phyloP scores from a whole-genome alignment of 176 grass and related monocot genomes.

The Aegilops speltoides region DNA sequence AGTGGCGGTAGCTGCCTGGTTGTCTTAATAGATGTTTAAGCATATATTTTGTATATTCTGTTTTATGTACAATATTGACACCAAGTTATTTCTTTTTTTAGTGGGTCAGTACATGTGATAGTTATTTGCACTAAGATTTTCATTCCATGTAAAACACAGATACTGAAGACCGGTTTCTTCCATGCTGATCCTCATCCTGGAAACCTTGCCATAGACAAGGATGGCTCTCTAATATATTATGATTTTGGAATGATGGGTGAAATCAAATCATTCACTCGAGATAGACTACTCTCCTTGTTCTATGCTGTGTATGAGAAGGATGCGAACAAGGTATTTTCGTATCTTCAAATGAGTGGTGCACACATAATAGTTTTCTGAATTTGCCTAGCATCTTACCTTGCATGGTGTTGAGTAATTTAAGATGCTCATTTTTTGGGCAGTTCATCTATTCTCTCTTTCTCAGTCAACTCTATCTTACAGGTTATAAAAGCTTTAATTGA shows the following conservation, averaged over 20 bases:
- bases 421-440: neutral
- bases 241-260: constrained; percentile 99
- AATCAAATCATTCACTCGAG: constrained; percentile 94
- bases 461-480: constrained; percentile 42
- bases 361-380: neutral
- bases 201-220: constrained; percentile 90
- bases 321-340: constrained; percentile 80
- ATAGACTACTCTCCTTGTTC: constrained; percentile 88
- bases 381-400: neutral
- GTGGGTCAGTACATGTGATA: neutral
- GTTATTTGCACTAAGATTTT: constrained; percentile 29
- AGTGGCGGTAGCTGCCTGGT: neutral
- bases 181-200: constrained; percentile 98
- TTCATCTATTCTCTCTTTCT: neutral
- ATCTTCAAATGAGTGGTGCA: neutral
- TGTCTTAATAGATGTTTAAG: constrained; percentile 7
- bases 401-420: constrained; percentile 17
- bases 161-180: constrained; percentile 93
- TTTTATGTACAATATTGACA: neutral
- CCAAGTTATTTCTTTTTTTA: constrained; percentile 7
- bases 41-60: neutral
- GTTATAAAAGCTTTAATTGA: constrained; percentile 94
- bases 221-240: constrained; percentile 90
- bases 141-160: constrained; percentile 54
- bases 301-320: constrained; percentile 97